Conservation (phyloP, 208 protist species). For the Wallacemonas rigidus region DNA sequence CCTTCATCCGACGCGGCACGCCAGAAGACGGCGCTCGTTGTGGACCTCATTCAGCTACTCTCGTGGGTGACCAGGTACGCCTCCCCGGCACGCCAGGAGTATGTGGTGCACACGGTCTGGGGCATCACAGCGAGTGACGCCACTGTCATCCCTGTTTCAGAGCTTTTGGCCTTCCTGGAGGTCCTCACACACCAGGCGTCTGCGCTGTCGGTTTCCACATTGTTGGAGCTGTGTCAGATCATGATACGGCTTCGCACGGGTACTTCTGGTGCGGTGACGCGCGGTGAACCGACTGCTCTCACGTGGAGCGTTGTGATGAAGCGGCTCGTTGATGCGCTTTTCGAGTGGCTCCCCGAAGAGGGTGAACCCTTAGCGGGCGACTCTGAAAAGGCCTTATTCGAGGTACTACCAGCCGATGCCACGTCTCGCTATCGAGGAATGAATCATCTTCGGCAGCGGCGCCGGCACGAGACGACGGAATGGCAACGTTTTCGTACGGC, state of each 20-base stretch:
- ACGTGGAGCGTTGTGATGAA: not conserved
- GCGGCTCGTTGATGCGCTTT: slow-evolving; percentile 3
- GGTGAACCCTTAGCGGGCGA: not conserved
- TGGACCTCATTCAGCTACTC: not conserved
- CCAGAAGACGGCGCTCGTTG: not conserved
- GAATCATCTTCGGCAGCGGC: slow-evolving; percentile 1
- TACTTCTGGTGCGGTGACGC: not conserved
- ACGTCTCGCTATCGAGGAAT: not conserved
- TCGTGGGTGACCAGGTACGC: not conserved
- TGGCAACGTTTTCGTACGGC: not conserved
- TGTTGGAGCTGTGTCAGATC: slow-evolving; percentile 4
- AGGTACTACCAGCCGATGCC: not conserved
- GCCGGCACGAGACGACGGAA: not conserved
- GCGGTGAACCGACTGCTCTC: not conserved
- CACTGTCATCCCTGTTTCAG: not conserved
- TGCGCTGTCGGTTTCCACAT: not conserved
- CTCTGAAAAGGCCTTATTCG: not conserved
- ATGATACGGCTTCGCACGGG: not conserved
- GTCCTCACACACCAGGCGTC: not conserved
- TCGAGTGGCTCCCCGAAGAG: not conserved
- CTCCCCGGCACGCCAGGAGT: not conserved
- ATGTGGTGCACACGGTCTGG: not conserved
- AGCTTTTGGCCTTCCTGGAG: not conserved
- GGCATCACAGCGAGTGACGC: not conserved
- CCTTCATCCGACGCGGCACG: not conserved